A percentile compares a stretch with the other conserved stretches of the same genome.
phyloP scores from a whole-genome alignment of 495 filamentous ascomycete species.

The Aspergillus egyptiacus region DNA sequence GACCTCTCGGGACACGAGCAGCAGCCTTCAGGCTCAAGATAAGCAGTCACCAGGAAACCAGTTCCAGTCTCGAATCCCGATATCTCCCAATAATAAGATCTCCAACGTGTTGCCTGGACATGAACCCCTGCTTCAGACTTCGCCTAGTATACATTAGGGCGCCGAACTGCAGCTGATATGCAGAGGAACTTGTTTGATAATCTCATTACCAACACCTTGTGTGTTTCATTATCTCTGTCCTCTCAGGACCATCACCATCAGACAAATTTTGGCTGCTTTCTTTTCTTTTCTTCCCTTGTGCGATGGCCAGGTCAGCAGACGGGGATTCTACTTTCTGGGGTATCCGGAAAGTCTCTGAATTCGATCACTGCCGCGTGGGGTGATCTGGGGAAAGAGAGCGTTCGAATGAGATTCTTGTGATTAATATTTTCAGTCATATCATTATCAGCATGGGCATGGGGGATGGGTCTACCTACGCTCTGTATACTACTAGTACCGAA shows the following conservation, averaged over 20 bases:
- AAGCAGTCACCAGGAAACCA: neutral
- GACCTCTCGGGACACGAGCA: no score
- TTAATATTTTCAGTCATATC: conserved; percentile 12
- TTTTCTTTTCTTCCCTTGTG: neutral
- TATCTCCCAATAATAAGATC: neutral
- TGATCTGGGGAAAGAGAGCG: conserved; percentile 21
- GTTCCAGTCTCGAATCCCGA: no score
- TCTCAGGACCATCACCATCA: neutral
- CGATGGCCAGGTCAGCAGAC: conserved; percentile 16
- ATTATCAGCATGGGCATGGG: neutral
- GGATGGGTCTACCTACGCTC: neutral
- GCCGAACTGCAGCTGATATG: conserved; percentile 24
- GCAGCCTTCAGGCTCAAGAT: no score
- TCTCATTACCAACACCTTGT: conserved; percentile 18
- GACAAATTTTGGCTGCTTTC: no score
- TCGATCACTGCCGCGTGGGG: conserved; percentile 22
- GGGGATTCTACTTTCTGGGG: conserved; percentile 2
- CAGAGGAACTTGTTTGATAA: conserved; percentile 19
- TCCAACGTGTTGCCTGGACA: neutral
- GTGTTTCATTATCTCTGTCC: conserved; percentile 15
- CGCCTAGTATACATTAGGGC: neutral
- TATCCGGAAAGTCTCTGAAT: conserved; percentile 1
- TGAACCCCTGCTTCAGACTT: neutral
- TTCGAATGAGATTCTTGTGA: conserved; percentile 14
- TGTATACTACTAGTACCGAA: no score